These are phyloP conservation scores for Lactuca sativa DNA, from an alignment of 129 eudicot species.

Conservation along the genomic window DNA sequence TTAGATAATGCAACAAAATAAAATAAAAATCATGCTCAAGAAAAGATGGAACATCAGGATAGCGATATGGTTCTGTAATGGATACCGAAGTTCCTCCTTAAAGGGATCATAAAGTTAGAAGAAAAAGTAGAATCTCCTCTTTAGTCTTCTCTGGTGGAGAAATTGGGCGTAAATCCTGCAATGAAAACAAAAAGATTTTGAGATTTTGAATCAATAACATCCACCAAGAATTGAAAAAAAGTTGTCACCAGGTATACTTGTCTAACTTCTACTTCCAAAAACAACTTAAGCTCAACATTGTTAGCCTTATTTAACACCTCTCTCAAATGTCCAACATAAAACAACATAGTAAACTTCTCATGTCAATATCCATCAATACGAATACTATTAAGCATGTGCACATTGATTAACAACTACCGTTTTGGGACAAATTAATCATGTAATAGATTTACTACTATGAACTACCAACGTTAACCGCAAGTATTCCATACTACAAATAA, in stretches of 20 bases:
- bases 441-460: too few relatives aligned
- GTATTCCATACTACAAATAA: too few relatives aligned
- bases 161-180: conserved; percentile 68
- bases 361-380: conserved; percentile 4
- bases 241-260: conserved; percentile 35
- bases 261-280: conserved; percentile 71
- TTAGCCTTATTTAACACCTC: conserved; percentile 65
- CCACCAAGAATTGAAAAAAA: background rate
- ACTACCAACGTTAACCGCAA: too few relatives aligned
- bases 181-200: background rate
- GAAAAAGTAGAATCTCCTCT: conserved; percentile 82
- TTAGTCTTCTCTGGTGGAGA: conserved; percentile 69
- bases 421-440: too few relatives aligned
- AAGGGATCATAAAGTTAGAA: conserved; percentile 84
- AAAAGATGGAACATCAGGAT: conserved; percentile 81
- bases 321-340: conserved; percentile 78
- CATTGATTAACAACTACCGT: conserved; percentile 6
- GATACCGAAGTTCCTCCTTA: conserved; percentile 81
- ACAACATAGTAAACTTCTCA: conserved; percentile 11
- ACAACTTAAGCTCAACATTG: conserved; percentile 82
- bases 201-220: conserved; percentile 10
- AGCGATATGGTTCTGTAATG: conserved; percentile 49
- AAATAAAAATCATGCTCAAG: conserved; percentile 44
- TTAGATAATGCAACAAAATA: conserved; percentile 14
- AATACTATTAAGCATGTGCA: conserved; percentile 14